These are phyloP conservation scores for Phaeoacremonium minimum DNA, from an alignment of 2,329 filamentous ascomycete species.

Conservation along the genomic window DNA sequence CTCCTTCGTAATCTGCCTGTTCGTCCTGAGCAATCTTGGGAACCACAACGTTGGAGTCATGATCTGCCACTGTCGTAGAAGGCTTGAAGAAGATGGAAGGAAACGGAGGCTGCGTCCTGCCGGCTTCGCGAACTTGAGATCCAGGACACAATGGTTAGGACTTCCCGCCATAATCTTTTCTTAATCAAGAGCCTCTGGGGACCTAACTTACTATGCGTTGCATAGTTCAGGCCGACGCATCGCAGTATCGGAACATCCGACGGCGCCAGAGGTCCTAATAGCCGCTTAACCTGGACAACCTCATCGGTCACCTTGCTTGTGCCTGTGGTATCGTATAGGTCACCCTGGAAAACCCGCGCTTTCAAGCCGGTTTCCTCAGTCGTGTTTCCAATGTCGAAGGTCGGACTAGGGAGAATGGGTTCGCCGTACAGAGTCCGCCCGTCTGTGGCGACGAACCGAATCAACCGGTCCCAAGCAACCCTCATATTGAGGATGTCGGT, in stretches of 20 bases:
- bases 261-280: conserved; percentile 46
- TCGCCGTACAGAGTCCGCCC: conserved; percentile 46
- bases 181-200: not conserved
- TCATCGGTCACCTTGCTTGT: conserved; percentile 44
- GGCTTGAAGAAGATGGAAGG: too few species aligned
- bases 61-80: conserved; percentile 29
- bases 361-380: conserved; percentile 41
- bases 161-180: not conserved
- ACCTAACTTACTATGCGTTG: too few species aligned
- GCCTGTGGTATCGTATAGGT: conserved; percentile 42
- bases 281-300: conserved; percentile 35
- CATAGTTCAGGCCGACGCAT: conserved; percentile 56
- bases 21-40: conserved; percentile 43
- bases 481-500: too few species aligned
- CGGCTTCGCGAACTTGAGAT: not conserved
- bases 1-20: conserved; percentile 44
- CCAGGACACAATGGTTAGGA: not conserved
- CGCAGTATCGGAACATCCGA: conserved; percentile 51
- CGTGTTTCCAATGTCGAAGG: conserved; percentile 44
- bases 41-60: conserved; percentile 31
- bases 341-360: conserved; percentile 47
- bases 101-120: not conserved
- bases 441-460: conserved; percentile 49
- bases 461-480: conserved; percentile 43
- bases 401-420: conserved; percentile 36